phyloP scores from a whole-genome alignment of 441 rosid species.

The Eutrema salsugineum region DNA sequence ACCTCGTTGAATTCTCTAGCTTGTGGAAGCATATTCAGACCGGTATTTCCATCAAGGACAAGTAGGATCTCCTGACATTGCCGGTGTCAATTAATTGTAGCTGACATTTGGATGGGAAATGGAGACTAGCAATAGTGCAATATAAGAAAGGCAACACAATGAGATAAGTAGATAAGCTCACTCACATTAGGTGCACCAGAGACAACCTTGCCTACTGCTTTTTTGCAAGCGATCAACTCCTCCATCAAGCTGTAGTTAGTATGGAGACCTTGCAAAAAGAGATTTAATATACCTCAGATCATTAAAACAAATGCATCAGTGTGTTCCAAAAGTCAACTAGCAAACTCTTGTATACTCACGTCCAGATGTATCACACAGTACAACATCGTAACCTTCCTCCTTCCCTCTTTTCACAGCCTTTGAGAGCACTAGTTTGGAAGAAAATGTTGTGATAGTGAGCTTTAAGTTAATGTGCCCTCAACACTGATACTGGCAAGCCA shows the following conservation, averaged over 20 bases:
- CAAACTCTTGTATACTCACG: slow-evolving; percentile 53
- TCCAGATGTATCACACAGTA: slow-evolving; percentile 94
- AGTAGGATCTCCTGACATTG: slow-evolving; percentile 75
- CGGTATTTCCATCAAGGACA: slow-evolving; percentile 92
- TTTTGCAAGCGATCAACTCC: slow-evolving; percentile 89
- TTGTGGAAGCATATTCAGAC: slow-evolving; percentile 95
- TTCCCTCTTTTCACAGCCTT: slow-evolving; percentile 92
- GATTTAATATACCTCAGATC: slow-evolving; percentile 5
- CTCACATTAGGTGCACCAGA: slow-evolving; percentile 90
- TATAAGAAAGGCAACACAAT: slow-evolving; percentile 12
- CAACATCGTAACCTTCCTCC: slow-evolving; percentile 78
- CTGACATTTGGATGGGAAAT: slow-evolving; percentile 8
- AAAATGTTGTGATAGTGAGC: slow-evolving; percentile 38
- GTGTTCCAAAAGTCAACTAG: background rate
- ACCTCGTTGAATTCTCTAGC: slow-evolving; percentile 81
- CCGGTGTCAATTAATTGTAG: background rate
- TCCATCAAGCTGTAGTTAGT: slow-evolving; percentile 95
- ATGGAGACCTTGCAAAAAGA: slow-evolving; percentile 67
- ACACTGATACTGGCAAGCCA: background rate
- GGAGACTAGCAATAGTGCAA: background rate
- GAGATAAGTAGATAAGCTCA: slow-evolving; percentile 31
- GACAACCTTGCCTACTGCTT: slow-evolving; percentile 74
- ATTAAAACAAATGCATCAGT: slow-evolving; percentile 1
- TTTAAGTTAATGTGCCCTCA: background rate
- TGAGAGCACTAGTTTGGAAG: slow-evolving; percentile 76